Evolutionary conservation across 257 asterid species (phyloP), one percentile per base, ranked within the genome.

Genomic region (Solanum rostratum): DNA sequence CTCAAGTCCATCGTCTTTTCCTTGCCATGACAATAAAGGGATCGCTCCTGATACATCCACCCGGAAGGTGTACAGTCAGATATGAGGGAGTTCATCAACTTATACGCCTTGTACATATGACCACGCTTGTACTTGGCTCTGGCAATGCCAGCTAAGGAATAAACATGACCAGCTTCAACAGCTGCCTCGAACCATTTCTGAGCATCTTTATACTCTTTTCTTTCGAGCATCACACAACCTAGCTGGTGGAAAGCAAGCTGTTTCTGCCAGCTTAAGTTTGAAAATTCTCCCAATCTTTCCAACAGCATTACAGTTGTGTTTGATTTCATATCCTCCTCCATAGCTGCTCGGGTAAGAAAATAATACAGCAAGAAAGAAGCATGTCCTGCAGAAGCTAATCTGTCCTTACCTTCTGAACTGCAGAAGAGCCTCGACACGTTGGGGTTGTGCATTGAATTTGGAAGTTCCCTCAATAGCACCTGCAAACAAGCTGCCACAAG

Each of bases 1-100:
- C 88, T 87, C 86, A 97, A 85, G 89, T 97, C 99, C 96, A 91
- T 89, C 70, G 50, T 84, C 85, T 92, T 94, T 80, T 95, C 98
- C 57, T 88, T 92, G 60, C 98, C 97, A 39, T 86, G 89, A 81
- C 92, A 89, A 82, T 97, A 97, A 50, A 97, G 82, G 78, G 99
- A 93, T 50, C 97, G 88, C 90, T 97, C 99, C 84, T 97, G 99
- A 89, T 91, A 94, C 99, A 97, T 97, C 99, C 99, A 97, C 22
- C 99, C 99, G 5, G 87, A 83, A 9, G 97, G 95, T 33, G 85
- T 86, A 69, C 87, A 87, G 62, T 92, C 97, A 20, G 97, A 90
- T 81, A 97, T 87, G 70, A 97, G 90, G 37, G 98, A 91, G 90
- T 91, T 93, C 91, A 93, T 92, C 87, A 95, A 84, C 79, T 89